Evolutionary conservation across 148 eudicot genomes (phyloP), one percentile per base, ranked within the genome.

Genomic region (Amaranthus cruentus): DNA sequence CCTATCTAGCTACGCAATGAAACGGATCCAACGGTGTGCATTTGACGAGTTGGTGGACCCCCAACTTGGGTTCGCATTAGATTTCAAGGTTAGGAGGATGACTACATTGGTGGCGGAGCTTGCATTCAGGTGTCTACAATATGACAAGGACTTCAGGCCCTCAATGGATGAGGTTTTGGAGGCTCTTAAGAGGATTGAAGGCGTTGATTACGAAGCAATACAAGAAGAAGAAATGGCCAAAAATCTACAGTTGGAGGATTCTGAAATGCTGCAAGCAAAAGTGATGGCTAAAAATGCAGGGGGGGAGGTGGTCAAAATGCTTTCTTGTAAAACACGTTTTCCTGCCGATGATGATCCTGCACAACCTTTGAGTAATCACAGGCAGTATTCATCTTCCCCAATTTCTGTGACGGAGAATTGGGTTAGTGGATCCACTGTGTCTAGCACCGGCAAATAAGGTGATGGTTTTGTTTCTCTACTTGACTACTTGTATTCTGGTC

Each of bases 21-120:
- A 60, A 5, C 49, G 56, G 66, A 72, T 72, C 47, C 55, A 72
- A 12, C 15, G 18, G 11, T 47, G 75, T 49, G 55, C 66, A 60
- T 72, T 72, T 61, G 66, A 72, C 3, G 66, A 72, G 67, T 38
- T 72, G 66, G 66, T 72, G 55, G 75, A 72, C 28, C 66, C 66
- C 60, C 18, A 49, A 47, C 75, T 72, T 60, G 75, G 75, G 11
- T 72, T 72, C n/a, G 55, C 47, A 0, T 28, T 4, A 4, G 57
- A 72, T 61, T 48, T 60, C 15, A 61, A 21, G 75, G 56, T 60
- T 48, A 60, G 56, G 66, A 72, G 75, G 48, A 72, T 72, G 66
- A 60, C 46, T 48, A 61, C 54, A 59, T 72, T 12, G 9, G 75
- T 72, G 21, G 66, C 56, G 15, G 73, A 70, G 62, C 63, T 70